Conservation (phyloP, 2,329 filamentous ascomycete genomes). For the Cladophialophora immunda region DNA sequence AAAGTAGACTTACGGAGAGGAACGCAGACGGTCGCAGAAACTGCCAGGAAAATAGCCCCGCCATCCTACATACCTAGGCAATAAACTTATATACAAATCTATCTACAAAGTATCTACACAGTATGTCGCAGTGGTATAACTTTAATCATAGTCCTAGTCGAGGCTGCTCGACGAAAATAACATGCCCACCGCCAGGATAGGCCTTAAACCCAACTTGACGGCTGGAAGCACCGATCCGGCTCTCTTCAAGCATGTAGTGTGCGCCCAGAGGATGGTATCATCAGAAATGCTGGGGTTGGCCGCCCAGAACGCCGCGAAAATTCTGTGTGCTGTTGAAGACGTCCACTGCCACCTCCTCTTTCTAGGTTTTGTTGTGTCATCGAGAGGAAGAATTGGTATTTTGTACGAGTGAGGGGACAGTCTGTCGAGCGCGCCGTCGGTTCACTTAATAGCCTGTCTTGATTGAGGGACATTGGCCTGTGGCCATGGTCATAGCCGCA, state of each 20-base stretch:
- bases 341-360: too few species aligned
- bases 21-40: too few species aligned
- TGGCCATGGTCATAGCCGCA: too few species aligned
- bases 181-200: slow-evolving; percentile 14
- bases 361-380: too few species aligned
- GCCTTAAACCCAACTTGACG: slow-evolving; percentile 14
- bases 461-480: too few species aligned
- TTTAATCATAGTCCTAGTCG: slow-evolving; percentile 11
- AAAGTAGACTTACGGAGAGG: too few species aligned
- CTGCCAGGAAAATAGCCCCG: too few species aligned
- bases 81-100: neutral
- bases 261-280: slow-evolving; percentile 14
- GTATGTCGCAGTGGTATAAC: neutral
- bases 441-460: too few species aligned
- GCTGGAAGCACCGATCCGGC: slow-evolving; percentile 22
- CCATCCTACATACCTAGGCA: too few species aligned
- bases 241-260: slow-evolving; percentile 25
- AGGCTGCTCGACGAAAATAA: slow-evolving; percentile 26
- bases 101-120: neutral
- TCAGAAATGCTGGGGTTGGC: slow-evolving; percentile 7
- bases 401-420: too few species aligned
- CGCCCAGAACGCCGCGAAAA: slow-evolving; percentile 23
- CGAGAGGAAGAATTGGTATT: too few species aligned
- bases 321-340: slow-evolving; percentile 27
- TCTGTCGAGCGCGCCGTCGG: too few species aligned